Conservation (phyloP, 2,329 filamentous ascomycete species). For the Trichophaea hybrida region DNA sequence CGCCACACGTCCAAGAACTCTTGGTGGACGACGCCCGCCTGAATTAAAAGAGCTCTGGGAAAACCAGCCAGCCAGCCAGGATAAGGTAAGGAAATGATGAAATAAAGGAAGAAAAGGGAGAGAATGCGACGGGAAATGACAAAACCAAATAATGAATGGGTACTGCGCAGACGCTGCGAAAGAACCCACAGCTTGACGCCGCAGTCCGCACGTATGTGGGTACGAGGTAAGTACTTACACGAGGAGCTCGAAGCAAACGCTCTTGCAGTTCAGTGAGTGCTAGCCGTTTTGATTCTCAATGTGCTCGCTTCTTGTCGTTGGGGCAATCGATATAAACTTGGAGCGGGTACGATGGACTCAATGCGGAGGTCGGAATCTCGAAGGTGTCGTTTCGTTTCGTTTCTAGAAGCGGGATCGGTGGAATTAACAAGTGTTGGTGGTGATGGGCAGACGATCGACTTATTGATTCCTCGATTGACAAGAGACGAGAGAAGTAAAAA, state of each 20-base stretch:
- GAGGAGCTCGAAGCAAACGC: background rate
- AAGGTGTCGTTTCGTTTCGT: background rate
- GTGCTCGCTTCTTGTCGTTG: background rate
- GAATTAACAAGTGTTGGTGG: background rate
- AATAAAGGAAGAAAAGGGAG: background rate
- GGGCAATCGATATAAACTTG: background rate
- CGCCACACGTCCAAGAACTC: background rate
- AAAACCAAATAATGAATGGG: background rate
- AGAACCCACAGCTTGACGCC: background rate
- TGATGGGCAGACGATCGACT: background rate
- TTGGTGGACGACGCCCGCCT: background rate
- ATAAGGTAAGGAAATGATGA: background rate
- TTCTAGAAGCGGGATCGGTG: background rate
- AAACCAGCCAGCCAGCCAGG: background rate
- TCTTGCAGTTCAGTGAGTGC: background rate
- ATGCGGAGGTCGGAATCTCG: background rate
- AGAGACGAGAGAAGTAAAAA: background rate
- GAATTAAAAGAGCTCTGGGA: background rate
- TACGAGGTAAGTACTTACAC: background rate
- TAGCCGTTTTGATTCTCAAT: background rate
- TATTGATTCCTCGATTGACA: background rate
- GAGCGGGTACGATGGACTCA: background rate
- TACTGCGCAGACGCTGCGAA: background rate
- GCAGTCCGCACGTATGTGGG: background rate
- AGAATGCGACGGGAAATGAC: background rate